phyloP scores from a whole-genome alignment of 2,329 filamentous ascomycete species.

The Aureobasidium subglaciale region DNA sequence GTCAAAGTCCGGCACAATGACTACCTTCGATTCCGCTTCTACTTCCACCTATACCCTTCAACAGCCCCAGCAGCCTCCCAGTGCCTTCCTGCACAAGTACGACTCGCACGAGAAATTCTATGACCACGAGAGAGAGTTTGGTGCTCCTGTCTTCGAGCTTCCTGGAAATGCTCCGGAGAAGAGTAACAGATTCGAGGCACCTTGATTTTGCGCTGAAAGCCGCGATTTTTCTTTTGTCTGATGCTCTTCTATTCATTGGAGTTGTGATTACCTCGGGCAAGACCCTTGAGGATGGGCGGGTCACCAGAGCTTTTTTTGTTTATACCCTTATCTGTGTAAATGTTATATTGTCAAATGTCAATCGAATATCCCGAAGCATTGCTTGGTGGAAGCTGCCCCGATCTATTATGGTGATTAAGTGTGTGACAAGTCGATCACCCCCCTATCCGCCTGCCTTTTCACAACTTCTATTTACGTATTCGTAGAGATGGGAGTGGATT shows the following conservation, averaged over 20 bases:
- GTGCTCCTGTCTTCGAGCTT: constrained; percentile 9
- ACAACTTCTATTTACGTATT: no score
- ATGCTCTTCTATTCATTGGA: background rate
- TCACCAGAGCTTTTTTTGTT: background rate
- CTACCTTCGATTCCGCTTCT: constrained; percentile 1
- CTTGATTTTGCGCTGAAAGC: background rate
- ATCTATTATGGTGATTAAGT: no score
- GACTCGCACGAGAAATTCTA: background rate
- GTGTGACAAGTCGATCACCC: no score
- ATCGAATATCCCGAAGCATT: no score
- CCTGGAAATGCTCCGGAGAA: background rate
- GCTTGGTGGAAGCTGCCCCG: no score
- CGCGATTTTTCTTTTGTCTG: background rate
- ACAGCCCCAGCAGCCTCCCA: no score
- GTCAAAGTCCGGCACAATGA: constrained; percentile 6
- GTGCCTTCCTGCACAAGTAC: background rate
- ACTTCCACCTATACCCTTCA: background rate
- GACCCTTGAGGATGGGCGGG: background rate
- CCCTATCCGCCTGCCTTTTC: no score
- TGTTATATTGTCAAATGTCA: no score
- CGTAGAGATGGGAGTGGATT: no score
- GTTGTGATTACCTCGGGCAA: constrained; percentile 5
- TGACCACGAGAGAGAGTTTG: background rate
- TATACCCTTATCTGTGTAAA: no score
- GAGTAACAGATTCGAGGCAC: constrained; percentile 2